Evolutionary conservation across 305 asterid species (phyloP).

Genomic region (Ilex paraguariensis): DNA sequence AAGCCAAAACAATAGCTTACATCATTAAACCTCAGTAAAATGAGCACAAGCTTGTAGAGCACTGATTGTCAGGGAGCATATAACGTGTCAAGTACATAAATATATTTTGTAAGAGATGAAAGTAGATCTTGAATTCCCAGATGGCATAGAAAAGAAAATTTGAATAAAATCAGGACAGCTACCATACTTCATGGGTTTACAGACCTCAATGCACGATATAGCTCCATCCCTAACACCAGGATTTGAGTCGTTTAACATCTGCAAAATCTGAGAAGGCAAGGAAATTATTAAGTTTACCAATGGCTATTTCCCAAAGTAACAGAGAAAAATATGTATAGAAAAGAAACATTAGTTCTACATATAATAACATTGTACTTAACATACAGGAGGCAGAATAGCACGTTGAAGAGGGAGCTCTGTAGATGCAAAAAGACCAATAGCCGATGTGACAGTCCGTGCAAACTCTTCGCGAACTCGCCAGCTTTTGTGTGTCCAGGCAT

Average conservation of each 20-base stretch:
- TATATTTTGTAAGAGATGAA: too few species aligned
- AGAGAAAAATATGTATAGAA: too few species aligned
- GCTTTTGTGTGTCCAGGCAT: conserved; percentile 94
- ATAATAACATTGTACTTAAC: conserved; percentile 12
- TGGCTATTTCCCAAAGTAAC: too few species aligned
- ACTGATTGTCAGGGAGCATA: too few species aligned
- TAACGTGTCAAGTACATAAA: too few species aligned
- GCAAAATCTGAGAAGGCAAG: conserved; percentile 61
- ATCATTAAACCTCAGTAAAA: too few species aligned
- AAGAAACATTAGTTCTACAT: too few species aligned
- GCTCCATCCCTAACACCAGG: conserved; percentile 94
- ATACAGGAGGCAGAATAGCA: conserved; percentile 94
- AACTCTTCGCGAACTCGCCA: conserved; percentile 98
- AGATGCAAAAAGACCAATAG: conserved; percentile 82
- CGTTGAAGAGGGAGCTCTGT: conserved; percentile 99
- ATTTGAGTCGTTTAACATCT: conserved; percentile 84
- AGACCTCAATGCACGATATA: conserved; percentile 78
- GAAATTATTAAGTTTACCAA: too few species aligned
- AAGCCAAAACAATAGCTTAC: too few species aligned
- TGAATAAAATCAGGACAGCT: not conserved
- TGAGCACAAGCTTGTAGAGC: too few species aligned
- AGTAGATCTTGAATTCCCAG: too few species aligned
- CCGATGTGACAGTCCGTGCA: conserved; percentile 89
- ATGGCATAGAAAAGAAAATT: not conserved
- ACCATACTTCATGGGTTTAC: conserved; percentile 12